Conservation (phyloP, 768 basidiomycete species). For the Tulasnella sp. region DNA sequence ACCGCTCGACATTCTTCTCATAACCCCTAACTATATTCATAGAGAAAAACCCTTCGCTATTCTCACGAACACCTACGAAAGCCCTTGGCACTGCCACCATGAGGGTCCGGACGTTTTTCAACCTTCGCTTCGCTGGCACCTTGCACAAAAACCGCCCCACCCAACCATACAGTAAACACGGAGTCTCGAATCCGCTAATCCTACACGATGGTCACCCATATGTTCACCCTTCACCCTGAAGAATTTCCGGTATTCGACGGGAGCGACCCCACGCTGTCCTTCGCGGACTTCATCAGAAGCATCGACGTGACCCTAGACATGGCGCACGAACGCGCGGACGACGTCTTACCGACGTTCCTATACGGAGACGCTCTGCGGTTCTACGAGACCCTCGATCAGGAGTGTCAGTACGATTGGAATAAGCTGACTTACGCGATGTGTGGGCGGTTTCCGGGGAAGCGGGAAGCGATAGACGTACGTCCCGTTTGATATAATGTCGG, state of each 20-base stretch:
- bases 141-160: too few species aligned
- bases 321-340: background rate
- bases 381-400: background rate
- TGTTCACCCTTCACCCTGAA: too few species aligned
- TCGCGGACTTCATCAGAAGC: background rate
- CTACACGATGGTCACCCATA: too few species aligned
- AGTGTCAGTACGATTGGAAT: background rate
- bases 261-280: background rate
- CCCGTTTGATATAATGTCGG: background rate
- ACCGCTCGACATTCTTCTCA: too few species aligned
- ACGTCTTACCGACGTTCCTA: background rate
- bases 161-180: too few species aligned
- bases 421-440: background rate
- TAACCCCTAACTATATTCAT: too few species aligned
- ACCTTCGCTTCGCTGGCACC: background rate
- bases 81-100: background rate
- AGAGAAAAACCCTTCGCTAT: too few species aligned
- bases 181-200: background rate
- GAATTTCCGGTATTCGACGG: background rate
- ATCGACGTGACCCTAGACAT: background rate
- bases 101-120: background rate
- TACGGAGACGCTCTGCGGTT: background rate
- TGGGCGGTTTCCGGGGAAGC: background rate
- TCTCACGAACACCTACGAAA: background rate
- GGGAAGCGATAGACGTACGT: background rate